Conservation (phyloP, 352 stramenopile genomes). For the Elongisporangium prolatum region DNA sequence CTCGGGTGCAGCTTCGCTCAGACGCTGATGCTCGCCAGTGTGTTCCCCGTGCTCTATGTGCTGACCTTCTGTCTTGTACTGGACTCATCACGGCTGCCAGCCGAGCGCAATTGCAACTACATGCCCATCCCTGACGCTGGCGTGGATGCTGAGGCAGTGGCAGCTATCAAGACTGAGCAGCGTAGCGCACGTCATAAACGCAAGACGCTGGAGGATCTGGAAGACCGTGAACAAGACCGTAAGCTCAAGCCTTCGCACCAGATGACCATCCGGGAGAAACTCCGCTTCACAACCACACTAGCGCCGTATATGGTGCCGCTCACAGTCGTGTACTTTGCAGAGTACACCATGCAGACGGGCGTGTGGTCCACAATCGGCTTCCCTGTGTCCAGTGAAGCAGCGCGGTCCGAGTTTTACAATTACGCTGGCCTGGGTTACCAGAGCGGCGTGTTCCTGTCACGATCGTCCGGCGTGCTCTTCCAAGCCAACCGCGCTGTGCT, state of each 20-base stretch:
- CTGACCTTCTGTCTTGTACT: constrained; percentile 61
- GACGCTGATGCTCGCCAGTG: constrained; percentile 45
- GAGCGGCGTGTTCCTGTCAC: constrained; percentile 90
- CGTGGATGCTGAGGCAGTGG: constrained; percentile 8
- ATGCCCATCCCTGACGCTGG: constrained; percentile 28
- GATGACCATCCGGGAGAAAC: constrained; percentile 54
- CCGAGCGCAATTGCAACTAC: constrained; percentile 29
- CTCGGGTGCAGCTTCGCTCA: constrained; percentile 61
- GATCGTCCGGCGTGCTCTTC: constrained; percentile 85
- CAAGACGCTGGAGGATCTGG: constrained; percentile 13
- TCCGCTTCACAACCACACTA: constrained; percentile 74
- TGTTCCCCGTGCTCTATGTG: constrained; percentile 68
- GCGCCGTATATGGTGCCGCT: constrained; percentile 90
- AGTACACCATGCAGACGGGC: constrained; percentile 93
- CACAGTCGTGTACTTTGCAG: constrained; percentile 90
- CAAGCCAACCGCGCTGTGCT: constrained; percentile 66
- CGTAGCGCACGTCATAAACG: constrained; percentile 11
- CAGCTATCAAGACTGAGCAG: background rate
- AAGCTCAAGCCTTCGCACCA: constrained; percentile 2
- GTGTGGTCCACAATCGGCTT: constrained; percentile 94
- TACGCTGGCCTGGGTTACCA: constrained; percentile 91
- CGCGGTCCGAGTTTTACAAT: constrained; percentile 87
- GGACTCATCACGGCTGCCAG: constrained; percentile 40
- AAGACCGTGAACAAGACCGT: background rate
- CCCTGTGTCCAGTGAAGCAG: constrained; percentile 62